Conservation (phyloP, 306 rosid species). For the Hylodesmum podocarpum region DNA sequence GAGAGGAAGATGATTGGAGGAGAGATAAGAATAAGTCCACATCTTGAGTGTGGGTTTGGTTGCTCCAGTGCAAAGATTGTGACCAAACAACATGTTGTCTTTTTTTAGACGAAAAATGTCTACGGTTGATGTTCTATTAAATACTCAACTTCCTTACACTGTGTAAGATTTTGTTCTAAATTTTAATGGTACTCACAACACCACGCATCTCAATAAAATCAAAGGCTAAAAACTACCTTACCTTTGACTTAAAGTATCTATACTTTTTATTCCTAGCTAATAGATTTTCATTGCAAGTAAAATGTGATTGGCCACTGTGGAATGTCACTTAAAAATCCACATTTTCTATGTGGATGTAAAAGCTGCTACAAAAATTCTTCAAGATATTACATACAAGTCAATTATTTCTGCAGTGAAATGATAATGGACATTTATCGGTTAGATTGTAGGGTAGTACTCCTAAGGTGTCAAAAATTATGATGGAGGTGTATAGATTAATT, state of each 20-base stretch:
- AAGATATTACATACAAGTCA: background rate
- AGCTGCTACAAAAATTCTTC: background rate
- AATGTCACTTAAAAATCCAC: background rate
- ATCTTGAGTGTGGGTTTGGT: background rate
- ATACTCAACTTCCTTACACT: background rate
- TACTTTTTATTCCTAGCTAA: background rate
- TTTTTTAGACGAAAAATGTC: background rate
- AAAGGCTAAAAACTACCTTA: background rate
- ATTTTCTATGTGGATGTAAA: background rate
- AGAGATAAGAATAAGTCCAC: background rate
- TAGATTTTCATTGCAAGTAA: background rate
- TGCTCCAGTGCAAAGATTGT: constrained; percentile 1
- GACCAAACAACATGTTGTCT: constrained; percentile 7
- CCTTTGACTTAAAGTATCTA: background rate
- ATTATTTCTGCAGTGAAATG: background rate
- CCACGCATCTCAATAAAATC: background rate
- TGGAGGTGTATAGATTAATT: background rate
- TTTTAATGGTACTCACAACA: background rate
- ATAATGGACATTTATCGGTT: background rate
- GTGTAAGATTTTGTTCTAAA: background rate
- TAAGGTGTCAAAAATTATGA: background rate
- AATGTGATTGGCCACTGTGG: background rate
- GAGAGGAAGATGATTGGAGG: background rate
- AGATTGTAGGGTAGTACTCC: background rate
- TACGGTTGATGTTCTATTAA: background rate